Percentiles rank a stretch among this genome's conserved stretches.
These are phyloP conservation scores for Davidsoniella eucalypti DNA, from an alignment of 2,329 filamentous ascomycete species.

Conservation along the genomic window DNA sequence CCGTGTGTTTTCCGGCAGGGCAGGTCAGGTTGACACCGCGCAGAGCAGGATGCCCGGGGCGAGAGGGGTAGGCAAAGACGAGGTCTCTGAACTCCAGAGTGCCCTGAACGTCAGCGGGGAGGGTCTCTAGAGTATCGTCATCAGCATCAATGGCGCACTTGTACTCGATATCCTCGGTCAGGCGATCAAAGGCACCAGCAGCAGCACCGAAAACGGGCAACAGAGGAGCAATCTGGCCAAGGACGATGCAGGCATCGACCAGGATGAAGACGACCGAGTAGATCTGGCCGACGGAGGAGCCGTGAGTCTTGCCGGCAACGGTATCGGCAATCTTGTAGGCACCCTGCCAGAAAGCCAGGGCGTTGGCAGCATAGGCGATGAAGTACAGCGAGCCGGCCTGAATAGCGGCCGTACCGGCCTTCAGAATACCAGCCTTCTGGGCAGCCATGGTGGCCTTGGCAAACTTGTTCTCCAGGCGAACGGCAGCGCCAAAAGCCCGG, in stretches of 20 bases:
- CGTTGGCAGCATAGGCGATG: conserved; percentile 50
- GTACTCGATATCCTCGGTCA: conserved; percentile 40
- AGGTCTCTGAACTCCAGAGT: conserved; percentile 28
- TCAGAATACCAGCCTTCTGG: conserved; percentile 37
- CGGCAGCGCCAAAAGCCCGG: conserved; percentile 44
- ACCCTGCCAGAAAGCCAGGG: conserved; percentile 52
- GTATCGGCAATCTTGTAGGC: conserved; percentile 32
- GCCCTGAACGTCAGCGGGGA: conserved; percentile 18
- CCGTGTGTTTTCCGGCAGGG: conserved; percentile 34
- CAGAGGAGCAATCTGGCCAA: conserved; percentile 46
- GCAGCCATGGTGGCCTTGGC: conserved; percentile 33
- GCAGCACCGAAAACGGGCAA: conserved; percentile 44
- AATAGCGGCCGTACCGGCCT: conserved; percentile 37
- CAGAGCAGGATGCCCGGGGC: conserved; percentile 26
- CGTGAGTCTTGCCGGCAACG: conserved; percentile 20
- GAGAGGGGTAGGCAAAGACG: conserved; percentile 28
- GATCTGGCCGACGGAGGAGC: conserved; percentile 28
- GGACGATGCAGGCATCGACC: conserved; percentile 45
- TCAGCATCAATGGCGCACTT: conserved; percentile 29
- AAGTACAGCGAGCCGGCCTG: conserved; percentile 50
- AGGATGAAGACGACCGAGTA: conserved; percentile 50
- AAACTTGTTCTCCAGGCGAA: conserved; percentile 43
- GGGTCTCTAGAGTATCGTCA: conserved; percentile 15
- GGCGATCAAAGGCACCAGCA: conserved; percentile 38
- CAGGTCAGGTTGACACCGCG: conserved; percentile 29